Conservation (phyloP, 139 green algal genomes). For the Bryopsis sp. region DNA sequence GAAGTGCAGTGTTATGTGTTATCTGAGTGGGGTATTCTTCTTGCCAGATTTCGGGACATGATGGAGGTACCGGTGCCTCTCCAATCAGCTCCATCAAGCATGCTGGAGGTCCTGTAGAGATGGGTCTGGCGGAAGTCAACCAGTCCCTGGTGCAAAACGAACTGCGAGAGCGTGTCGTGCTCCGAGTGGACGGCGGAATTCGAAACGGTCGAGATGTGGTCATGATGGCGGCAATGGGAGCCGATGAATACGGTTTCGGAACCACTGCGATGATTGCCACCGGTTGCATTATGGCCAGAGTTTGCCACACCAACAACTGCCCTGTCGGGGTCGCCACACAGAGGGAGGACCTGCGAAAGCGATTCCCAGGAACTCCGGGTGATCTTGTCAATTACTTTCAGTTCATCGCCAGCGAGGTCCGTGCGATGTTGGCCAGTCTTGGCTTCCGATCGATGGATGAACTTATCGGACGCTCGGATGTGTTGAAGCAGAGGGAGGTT, state of each 20-base stretch:
- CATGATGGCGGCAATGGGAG: slow-evolving; percentile 78
- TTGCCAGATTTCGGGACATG: slow-evolving; percentile 81
- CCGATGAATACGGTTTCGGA: slow-evolving; percentile 96
- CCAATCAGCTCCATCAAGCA: slow-evolving; percentile 99
- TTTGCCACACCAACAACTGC: slow-evolving; percentile 99
- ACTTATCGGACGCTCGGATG: slow-evolving; percentile 77
- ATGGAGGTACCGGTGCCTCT: slow-evolving; percentile 93
- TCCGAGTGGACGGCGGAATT: slow-evolving; percentile 91
- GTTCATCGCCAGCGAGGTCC: slow-evolving; percentile 84
- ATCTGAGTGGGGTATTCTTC: too few species aligned
- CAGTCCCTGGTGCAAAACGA: slow-evolving; percentile 79
- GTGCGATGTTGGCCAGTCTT: slow-evolving; percentile 61
- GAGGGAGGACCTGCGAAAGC: slow-evolving; percentile 91
- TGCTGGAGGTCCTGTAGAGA: slow-evolving; percentile 92
- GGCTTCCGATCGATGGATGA: slow-evolving; percentile 84
- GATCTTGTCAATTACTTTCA: slow-evolving; percentile 98
- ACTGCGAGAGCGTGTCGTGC: slow-evolving; percentile 86
- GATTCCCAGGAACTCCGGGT: slow-evolving; percentile 86
- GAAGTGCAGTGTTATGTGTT: too few species aligned
- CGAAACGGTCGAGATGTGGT: slow-evolving; percentile 87
- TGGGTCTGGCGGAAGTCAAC: slow-evolving; percentile 78
- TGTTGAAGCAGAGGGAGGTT: slow-evolving; percentile 50
- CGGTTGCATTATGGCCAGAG: slow-evolving; percentile 98
- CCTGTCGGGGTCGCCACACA: slow-evolving; percentile 94
- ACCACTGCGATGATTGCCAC: slow-evolving; percentile 97